These are phyloP conservation scores for Capillidium rhysosporum DNA, from an alignment of 371 early-diverging fungal species.

Conservation along the genomic window DNA sequence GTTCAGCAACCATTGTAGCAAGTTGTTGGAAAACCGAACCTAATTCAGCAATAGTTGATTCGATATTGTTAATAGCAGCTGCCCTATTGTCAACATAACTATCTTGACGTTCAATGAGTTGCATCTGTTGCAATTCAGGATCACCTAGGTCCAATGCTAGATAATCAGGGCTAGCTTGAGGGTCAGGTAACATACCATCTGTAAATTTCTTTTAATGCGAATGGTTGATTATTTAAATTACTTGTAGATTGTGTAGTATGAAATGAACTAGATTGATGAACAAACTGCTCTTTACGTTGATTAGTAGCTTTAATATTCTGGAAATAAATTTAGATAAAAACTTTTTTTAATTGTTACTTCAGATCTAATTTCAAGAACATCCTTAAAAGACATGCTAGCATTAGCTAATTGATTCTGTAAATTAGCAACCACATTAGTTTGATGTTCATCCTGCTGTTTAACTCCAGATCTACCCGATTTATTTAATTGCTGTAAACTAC, in stretches of 20 bases:
- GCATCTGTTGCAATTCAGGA: conserved; percentile 14
- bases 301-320: conserved; percentile 54
- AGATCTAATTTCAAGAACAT: conserved; percentile 80
- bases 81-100: conserved; percentile 63
- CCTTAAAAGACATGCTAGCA: conserved; percentile 76
- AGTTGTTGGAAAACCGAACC: conserved; percentile 89
- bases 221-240: background rate
- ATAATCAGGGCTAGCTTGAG: conserved; percentile 13
- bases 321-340: background rate
- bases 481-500: conserved; percentile 47
- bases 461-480: conserved; percentile 16
- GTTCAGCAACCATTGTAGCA: conserved; percentile 83
- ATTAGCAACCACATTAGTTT: conserved; percentile 71
- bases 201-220: too few relatives aligned
- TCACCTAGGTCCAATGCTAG: conserved; percentile 18
- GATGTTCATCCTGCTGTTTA: conserved; percentile 76
- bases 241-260: background rate
- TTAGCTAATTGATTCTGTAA: conserved; percentile 79
- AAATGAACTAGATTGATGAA: background rate
- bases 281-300: conserved; percentile 35
- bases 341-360: conserved; percentile 19
- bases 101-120: conserved; percentile 16
- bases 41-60: conserved; percentile 91
- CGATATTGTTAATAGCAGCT: conserved; percentile 84
- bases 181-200: conserved; percentile 5